These are phyloP conservation scores for Apostasia shenzhenica DNA, from an alignment of 106 monocot species.

Conservation along the genomic window DNA sequence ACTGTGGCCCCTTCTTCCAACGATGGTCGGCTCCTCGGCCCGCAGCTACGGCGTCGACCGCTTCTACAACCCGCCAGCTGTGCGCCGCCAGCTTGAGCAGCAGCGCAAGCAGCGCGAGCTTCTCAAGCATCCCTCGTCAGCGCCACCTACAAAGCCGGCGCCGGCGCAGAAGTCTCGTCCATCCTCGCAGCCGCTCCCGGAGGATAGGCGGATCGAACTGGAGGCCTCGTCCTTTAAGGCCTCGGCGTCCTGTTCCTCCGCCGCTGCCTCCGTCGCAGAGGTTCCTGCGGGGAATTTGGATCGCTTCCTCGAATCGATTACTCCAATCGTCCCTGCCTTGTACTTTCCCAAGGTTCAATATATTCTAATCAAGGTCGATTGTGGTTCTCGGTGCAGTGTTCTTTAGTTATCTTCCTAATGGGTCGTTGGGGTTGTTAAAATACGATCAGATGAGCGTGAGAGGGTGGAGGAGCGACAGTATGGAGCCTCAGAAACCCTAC, in stretches of 20 bases:
- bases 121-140: slow-evolving; percentile 5
- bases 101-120: slow-evolving; percentile 36
- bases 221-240: slow-evolving; percentile 54
- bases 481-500: slow-evolving; percentile 15
- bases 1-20: slow-evolving; percentile 24
- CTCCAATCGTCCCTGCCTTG: slow-evolving; percentile 44
- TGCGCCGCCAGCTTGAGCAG: slow-evolving; percentile 20
- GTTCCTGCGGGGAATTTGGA: slow-evolving; percentile 48
- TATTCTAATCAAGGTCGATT: no score
- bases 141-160: slow-evolving; percentile 4
- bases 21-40: slow-evolving; percentile 34
- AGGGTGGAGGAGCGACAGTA: slow-evolving; percentile 22
- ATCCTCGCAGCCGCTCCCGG: neutral
- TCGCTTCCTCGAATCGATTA: slow-evolving; percentile 60
- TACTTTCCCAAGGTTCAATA: slow-evolving; percentile 44
- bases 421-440: neutral
- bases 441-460: slow-evolving; percentile 26
- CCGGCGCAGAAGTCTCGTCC: slow-evolving; percentile 2
- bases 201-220: slow-evolving; percentile 36
- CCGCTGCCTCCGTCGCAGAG: slow-evolving; percentile 13
- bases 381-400: no score
- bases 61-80: slow-evolving; percentile 61
- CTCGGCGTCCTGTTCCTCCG: slow-evolving; percentile 32
- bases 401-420: neutral
- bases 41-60: slow-evolving; percentile 45